Evolutionary conservation across 179 eudicot genomes (phyloP), one percentile per base, ranked within the genome.

Genomic region (Spinacia oleracea): DNA sequence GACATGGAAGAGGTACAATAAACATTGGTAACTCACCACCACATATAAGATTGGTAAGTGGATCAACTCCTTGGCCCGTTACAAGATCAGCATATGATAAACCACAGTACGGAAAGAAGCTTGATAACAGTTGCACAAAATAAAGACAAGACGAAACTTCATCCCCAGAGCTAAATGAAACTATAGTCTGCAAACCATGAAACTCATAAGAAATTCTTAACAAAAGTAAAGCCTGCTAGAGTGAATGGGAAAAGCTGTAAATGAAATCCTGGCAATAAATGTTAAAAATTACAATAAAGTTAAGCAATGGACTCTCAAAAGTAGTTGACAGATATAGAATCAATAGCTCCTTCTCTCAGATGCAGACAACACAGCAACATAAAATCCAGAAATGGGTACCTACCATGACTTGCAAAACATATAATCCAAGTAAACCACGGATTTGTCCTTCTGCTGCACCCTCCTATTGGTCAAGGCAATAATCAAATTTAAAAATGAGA

Each of bases 371-470:
- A 62, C 68, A 69, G 58, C 50, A 21, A 20, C n/a, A 62, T 63
- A 65, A 50, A 65, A 48, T 32, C 38, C 2, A 32, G 48, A 79
- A 70, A 77, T 51, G 80, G 81, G 79, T 80, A 20, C 75, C 48
- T 56, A 94, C 99, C 92, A 89, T 86, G 79, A 89, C 78, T 88
- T 96, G 89, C 87, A 96, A 79, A 75, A 90, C 88, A 78, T 81
- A 91, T 59, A 93, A 85, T 81, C 92, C 87, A 78, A 96, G 90
- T 77, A 93, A 81, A 82, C 94, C 89, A 66, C 79, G 81, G 56
- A 90, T 87, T 78, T 83, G 86, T 80, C 81, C 81, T 12, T 82
- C 86, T 79, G 84, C 86, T 80, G 81, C 79, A 69, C 80, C 89
- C 70, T 93, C 98, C 99, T 96, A 87, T 69, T 62, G 38, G 74